Evolutionary conservation across 225 moss, liverwort and hornwort genomes (phyloP).

Genomic region (Bryum argenteum): DNA sequence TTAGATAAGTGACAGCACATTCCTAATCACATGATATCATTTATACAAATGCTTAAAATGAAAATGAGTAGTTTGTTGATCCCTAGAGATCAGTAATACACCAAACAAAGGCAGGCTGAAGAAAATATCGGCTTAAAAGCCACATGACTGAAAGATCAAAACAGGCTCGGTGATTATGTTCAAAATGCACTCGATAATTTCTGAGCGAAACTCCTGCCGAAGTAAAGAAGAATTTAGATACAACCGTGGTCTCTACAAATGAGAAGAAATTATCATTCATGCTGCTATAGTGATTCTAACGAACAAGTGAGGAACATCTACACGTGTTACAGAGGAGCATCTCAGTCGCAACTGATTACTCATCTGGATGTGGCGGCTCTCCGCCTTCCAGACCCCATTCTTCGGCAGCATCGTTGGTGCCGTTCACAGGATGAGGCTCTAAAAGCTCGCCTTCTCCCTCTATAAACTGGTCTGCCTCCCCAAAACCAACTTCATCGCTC

Average conservation of each 20-base stretch:
- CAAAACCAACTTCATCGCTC: slow-evolving; percentile 45
- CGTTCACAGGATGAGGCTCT: slow-evolving; percentile 55
- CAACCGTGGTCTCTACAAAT: slow-evolving; percentile 32
- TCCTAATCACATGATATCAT: too few relatives aligned
- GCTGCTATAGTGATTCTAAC: slow-evolving; percentile 21
- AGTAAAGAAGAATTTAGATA: slow-evolving; percentile 21
- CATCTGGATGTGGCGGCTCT: slow-evolving; percentile 46
- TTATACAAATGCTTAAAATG: too few relatives aligned
- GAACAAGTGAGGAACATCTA: slow-evolving; percentile 24
- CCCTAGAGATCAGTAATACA: too few relatives aligned
- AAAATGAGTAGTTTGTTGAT: too few relatives aligned
- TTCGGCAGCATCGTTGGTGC: slow-evolving; percentile 52
- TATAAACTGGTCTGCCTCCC: slow-evolving; percentile 55
- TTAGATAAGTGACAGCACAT: too few relatives aligned
- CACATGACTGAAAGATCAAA: too few relatives aligned
- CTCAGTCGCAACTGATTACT: slow-evolving; percentile 29
- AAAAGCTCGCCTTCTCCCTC: slow-evolving; percentile 73
- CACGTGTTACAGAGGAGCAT: slow-evolving; percentile 19
- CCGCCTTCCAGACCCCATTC: slow-evolving; percentile 66
- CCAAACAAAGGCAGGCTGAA: too few relatives aligned
- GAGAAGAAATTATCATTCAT: slow-evolving; percentile 1
- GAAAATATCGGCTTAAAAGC: too few relatives aligned
- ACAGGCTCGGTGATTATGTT: background rate
- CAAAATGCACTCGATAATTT: slow-evolving; percentile 12
- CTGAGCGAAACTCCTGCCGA: slow-evolving; percentile 8